Base-by-base conservation (phyloP, 495 filamentous ascomycete species). In the Entonaema liquescens region DNA sequence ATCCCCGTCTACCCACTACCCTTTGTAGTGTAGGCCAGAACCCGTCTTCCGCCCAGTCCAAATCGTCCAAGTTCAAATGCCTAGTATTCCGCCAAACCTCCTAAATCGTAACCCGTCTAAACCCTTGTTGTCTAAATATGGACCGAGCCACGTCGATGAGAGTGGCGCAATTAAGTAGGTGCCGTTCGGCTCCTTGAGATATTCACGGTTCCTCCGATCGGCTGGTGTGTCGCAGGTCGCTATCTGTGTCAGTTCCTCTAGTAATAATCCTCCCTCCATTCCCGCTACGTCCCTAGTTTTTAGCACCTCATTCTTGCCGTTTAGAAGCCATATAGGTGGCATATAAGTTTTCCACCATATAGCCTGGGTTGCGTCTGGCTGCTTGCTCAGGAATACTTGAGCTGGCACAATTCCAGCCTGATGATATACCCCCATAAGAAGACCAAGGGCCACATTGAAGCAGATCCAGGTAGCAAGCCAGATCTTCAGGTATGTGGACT, bases 281-380 rank as follows among this genome's bases (percentile, higher is more conserved):
- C 93, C 93, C 91, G 97, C 98, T 25, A 98, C 80, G 74, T 97
- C 93, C 12, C 79, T 80, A 0, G 93, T 97, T n/a, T 79, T 80
- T 50, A 95, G 75, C 13, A 87, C 80, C 64, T 85, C 86, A 67
- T 89, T 89, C 72, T 91, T 90, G 8, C 90, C 87, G 62, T 94
- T 93, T 25, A 98, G 83, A 17, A 99, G 84, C 94, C 95, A 98
- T 21, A 91, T 89, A 0, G 95, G 95, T 6, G 95, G 95, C 69
- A 90, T 92, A 78, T 99, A 99, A 0, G 96, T 98, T 74, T 97
- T 97, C 95, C 95, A 99, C 94, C 94, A 99, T 59, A 97, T 84
- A 3, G 92, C 91, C 11, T 91, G 84, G 5, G 86, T 87, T n/a
- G 88, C 86, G 56, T 87, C 83, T 17, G 79, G 85, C 73, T 88